These are phyloP conservation scores for Microstroma glucosiphilum DNA, from an alignment of 1,284 basidiomycete genomes.

Conservation along the genomic window DNA sequence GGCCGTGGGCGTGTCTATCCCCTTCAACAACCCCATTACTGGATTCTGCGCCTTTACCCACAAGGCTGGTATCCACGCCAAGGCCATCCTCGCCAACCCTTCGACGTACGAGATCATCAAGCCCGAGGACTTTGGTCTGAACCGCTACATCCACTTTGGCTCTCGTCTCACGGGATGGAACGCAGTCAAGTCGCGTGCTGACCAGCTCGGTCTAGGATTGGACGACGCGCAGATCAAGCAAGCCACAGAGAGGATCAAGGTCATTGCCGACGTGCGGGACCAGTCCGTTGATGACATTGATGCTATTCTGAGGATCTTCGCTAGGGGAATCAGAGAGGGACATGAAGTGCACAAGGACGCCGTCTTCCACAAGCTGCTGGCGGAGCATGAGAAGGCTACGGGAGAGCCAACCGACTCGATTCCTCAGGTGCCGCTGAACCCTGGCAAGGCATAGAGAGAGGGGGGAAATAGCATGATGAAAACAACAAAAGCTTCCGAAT, in stretches of 20 bases:
- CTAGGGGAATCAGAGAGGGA: neutral
- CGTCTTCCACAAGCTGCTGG: neutral
- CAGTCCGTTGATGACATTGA: constrained; percentile 99
- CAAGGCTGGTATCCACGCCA: constrained; percentile 99
- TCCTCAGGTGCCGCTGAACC: neutral
- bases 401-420: neutral
- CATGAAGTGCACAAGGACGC: constrained; percentile 6
- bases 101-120: constrained; percentile 67
- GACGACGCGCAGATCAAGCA: constrained; percentile 87
- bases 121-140: constrained; percentile 88
- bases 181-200: constrained; percentile 96
- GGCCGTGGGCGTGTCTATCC: constrained; percentile 94
- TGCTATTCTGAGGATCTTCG: constrained; percentile 67
- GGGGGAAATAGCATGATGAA: no score
- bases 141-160: constrained; percentile 96
- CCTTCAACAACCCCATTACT: constrained; percentile 81
- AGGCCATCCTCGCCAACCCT: constrained; percentile 99
- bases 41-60: constrained; percentile 99
- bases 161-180: constrained; percentile 97
- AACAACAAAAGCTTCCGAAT: no score
- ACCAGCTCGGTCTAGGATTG: constrained; percentile 81
- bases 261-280: constrained; percentile 93
- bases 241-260: constrained; percentile 98
- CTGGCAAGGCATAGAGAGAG: neutral
- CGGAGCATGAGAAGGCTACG: neutral